These are phyloP conservation scores for Podila epigama DNA, from an alignment of 192 early-diverging fungal genomes.

Conservation along the genomic window DNA sequence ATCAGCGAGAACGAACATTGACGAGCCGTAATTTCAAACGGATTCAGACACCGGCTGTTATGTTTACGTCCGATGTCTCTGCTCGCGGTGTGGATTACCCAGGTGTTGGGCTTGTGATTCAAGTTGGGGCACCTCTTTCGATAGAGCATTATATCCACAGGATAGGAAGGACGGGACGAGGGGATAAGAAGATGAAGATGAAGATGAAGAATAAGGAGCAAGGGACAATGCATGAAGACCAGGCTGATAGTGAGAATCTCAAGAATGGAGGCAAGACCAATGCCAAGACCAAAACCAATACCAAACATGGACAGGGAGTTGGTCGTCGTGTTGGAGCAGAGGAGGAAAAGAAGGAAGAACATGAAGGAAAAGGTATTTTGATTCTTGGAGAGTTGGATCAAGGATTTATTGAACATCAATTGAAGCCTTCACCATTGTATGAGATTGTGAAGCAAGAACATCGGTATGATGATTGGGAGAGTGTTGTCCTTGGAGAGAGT, in stretches of 20 bases:
- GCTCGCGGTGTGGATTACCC: conserved; percentile 98
- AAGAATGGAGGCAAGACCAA: too few species aligned
- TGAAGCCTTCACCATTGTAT: conserved; percentile 25
- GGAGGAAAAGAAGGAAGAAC: neutral
- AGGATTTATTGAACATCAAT: conserved; percentile 47
- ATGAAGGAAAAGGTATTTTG: conserved; percentile 33
- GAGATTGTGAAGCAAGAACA: conserved; percentile 22
- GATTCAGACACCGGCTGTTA: conserved; percentile 58
- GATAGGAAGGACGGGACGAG: conserved; percentile 95
- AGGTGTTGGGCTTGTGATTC: conserved; percentile 87
- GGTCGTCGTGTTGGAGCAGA: too few species aligned
- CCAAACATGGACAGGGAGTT: too few species aligned
- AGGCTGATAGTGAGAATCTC: too few species aligned
- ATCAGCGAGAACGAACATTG: conserved; percentile 71
- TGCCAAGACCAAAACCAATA: too few species aligned
- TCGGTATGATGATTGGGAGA: conserved; percentile 43
- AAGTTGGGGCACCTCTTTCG: conserved; percentile 83
- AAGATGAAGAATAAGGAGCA: conserved; percentile 16
- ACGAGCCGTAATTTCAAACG: conserved; percentile 79
- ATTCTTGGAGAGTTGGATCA: conserved; percentile 38
- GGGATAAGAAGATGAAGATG: conserved; percentile 70
- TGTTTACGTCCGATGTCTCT: conserved; percentile 95
- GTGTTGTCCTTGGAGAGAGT: conserved; percentile 43
- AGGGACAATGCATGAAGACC: neutral
- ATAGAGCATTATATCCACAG: conserved; percentile 95